Evolutionary conservation across 2,329 filamentous ascomycete genomes (phyloP).

Genomic region (Chlorencoelia australis): DNA sequence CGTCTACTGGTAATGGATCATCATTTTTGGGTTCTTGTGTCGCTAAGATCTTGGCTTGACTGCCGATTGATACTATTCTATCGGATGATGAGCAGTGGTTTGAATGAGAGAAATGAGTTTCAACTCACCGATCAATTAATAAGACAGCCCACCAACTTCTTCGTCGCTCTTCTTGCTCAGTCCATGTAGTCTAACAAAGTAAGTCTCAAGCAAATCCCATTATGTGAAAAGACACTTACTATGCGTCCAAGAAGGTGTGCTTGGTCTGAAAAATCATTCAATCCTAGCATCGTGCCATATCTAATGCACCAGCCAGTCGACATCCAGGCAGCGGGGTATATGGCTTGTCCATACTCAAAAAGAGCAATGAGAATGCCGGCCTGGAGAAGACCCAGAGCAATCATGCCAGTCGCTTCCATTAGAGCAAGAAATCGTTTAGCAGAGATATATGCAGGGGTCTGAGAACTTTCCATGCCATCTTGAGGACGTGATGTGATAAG

Average conservation of each 20-base stretch:
- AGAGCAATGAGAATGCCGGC: conserved; percentile 36
- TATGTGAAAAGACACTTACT: conserved; percentile 21
- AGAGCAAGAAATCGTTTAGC: conserved; percentile 33
- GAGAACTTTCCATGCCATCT: conserved; percentile 28
- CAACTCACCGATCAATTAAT: conserved; percentile 33
- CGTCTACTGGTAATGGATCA: conserved; percentile 22
- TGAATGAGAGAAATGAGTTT: neutral
- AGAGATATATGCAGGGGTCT: conserved; percentile 32
- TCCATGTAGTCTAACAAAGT: conserved; percentile 35
- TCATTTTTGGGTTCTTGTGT: conserved; percentile 22
- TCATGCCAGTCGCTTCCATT: conserved; percentile 33
- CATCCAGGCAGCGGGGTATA: conserved; percentile 42
- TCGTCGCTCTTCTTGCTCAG: conserved; percentile 36
- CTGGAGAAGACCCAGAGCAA: conserved; percentile 36
- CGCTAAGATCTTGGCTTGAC: conserved; percentile 21
- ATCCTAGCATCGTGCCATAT: conserved; percentile 36
- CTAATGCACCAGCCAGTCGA: conserved; percentile 35
- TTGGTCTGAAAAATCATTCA: conserved; percentile 30
- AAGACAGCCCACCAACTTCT: conserved; percentile 40
- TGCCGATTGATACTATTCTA: conserved; percentile 24
- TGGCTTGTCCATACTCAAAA: conserved; percentile 39
- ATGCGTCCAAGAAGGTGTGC: conserved; percentile 30
- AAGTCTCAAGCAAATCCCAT: too few relatives aligned
- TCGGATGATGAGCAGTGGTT: conserved; percentile 6
- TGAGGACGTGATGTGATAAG: conserved; percentile 31